Evolutionary conservation across 2,329 filamentous ascomycete genomes (phyloP).

Genomic region (Dendrostoma leiphaemia): DNA sequence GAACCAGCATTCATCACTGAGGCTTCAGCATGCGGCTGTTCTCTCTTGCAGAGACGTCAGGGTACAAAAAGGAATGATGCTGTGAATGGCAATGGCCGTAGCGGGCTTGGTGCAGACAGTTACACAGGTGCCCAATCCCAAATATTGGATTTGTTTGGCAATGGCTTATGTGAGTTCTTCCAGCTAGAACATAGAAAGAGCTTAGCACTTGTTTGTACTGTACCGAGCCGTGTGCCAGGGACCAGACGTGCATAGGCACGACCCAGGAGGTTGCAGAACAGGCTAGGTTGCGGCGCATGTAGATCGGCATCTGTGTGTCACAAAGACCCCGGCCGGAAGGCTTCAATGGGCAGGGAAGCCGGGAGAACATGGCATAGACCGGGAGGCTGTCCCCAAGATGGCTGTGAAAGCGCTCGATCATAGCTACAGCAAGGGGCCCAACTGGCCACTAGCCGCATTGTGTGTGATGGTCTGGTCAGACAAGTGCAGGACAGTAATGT

Average conservation of each 20-base stretch:
- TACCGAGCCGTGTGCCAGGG: too few relatives aligned
- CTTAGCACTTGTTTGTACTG: too few relatives aligned
- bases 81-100: too few relatives aligned
- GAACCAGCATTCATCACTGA: too few relatives aligned
- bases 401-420: neutral
- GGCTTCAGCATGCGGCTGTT: too few relatives aligned
- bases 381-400: neutral
- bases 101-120: too few relatives aligned
- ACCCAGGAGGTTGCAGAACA: constrained; percentile 4
- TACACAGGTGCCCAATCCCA: too few relatives aligned
- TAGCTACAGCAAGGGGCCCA: neutral
- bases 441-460: neutral
- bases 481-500: neutral
- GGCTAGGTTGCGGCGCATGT: constrained; percentile 11
- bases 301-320: neutral
- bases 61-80: neutral
- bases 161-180: too few relatives aligned
- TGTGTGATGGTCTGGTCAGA: neutral
- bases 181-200: too few relatives aligned
- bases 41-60: too few relatives aligned
- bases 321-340: neutral
- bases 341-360: neutral
- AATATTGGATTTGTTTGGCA: neutral
- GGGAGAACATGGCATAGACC: too few relatives aligned
- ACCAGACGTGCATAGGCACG: too few relatives aligned